A percentile compares a stretch with the other conserved stretches of the same genome.
phyloP scores from a whole-genome alignment of 2,329 filamentous ascomycete species.

The Uncinocarpus reesii region DNA sequence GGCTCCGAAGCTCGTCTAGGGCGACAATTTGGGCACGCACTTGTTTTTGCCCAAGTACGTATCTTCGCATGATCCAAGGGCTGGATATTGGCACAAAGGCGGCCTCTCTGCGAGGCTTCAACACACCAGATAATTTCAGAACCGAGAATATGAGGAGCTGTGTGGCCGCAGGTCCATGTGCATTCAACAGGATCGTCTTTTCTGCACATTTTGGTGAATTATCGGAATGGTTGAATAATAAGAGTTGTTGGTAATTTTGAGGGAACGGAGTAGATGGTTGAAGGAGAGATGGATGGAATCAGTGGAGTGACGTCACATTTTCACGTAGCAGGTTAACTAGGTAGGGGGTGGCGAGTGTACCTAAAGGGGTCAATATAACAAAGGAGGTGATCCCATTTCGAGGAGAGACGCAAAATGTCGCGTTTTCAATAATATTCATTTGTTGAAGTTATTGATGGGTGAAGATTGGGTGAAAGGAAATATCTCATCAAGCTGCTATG shows the following conservation, averaged over 20 bases:
- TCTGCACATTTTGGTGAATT: neutral
- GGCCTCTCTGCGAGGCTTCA: constrained; percentile 4
- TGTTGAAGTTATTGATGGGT: no score
- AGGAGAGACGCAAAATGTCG: no score
- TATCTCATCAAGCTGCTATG: no score
- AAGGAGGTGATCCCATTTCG: no score
- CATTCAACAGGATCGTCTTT: constrained; percentile 8
- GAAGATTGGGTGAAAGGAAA: no score
- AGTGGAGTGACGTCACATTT: constrained; percentile 3
- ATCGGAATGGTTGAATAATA: neutral
- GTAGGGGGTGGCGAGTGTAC: neutral
- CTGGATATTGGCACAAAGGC: constrained; percentile 5
- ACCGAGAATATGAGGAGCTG: neutral
- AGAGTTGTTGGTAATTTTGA: no score
- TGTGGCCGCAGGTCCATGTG: constrained; percentile 3
- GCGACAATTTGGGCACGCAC: neutral
- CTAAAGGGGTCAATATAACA: neutral
- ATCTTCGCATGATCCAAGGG: neutral
- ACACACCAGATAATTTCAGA: constrained; percentile 3
- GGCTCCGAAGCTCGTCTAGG: constrained; percentile 4
- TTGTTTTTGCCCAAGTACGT: neutral
- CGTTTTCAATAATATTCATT: no score
- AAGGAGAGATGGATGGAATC: neutral
- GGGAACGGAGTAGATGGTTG: no score
- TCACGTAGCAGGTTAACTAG: neutral